These are phyloP conservation scores for Helotiales sp. DNA, from an alignment of 2,329 filamentous ascomycete genomes.

Conservation along the genomic window DNA sequence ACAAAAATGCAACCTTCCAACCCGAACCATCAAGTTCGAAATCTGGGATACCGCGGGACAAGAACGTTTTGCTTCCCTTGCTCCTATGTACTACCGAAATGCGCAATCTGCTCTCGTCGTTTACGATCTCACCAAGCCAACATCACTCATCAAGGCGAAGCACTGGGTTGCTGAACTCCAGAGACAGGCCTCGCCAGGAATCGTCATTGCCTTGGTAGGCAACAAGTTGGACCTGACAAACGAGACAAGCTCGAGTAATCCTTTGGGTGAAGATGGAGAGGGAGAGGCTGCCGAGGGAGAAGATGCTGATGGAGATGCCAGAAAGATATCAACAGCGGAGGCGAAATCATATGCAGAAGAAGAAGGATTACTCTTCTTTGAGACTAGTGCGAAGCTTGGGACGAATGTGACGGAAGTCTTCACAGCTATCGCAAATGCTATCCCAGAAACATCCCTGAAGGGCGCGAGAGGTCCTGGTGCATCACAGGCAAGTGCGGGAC, in stretches of 20 bases:
- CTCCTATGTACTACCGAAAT: conserved; percentile 99
- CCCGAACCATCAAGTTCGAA: conserved; percentile 87
- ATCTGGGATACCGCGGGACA: conserved; percentile 99
- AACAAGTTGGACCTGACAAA: conserved; percentile 93
- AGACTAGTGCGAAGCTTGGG: conserved; percentile 96
- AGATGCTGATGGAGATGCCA: conserved; percentile 69
- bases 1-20: conserved; percentile 96
- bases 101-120: conserved; percentile 96
- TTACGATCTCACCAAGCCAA: conserved; percentile 97
- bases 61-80: conserved; percentile 93
- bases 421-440: conserved; percentile 96
- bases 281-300: conserved; percentile 50
- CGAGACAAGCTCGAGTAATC: conserved; percentile 51
- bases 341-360: conserved; percentile 93
- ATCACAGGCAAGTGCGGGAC: conserved; percentile 52
- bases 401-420: conserved; percentile 95
- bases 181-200: conserved; percentile 91
- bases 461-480: conserved; percentile 73
- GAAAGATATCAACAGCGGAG: conserved; percentile 89
- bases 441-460: conserved; percentile 95
- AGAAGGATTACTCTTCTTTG: conserved; percentile 91
- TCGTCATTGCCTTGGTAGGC: conserved; percentile 94
- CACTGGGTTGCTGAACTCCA: conserved; percentile 99
- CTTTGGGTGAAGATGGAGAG: conserved; percentile 48
- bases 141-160: conserved; percentile 92